Conservation (phyloP, 2,329 filamentous ascomycete genomes). For the Fusarium nurragi region DNA sequence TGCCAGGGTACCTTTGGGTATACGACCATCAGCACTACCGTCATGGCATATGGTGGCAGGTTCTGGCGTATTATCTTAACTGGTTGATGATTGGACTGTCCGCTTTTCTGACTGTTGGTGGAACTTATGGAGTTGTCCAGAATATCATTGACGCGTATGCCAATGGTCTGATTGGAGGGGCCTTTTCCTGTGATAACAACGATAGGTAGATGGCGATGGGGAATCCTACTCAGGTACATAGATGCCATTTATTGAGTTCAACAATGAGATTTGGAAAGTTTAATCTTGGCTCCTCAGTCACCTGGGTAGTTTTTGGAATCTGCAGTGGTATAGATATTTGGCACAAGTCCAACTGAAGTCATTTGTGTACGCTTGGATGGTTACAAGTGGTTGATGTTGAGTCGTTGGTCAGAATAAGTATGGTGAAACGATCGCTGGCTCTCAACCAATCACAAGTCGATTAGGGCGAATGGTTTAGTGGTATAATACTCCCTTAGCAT, state of each 20-base stretch:
- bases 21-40: conserved; percentile 25
- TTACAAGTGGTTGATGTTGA: background rate
- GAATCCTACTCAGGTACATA: too few relatives aligned
- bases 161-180: conserved; percentile 13
- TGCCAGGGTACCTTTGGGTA: conserved; percentile 43
- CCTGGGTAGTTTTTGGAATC: too few relatives aligned
- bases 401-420: too few relatives aligned
- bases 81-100: conserved; percentile 17
- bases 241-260: too few relatives aligned
- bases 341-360: too few relatives aligned
- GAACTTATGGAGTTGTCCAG: conserved; percentile 19
- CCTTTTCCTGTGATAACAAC: conserved; percentile 18
- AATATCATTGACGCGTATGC: conserved; percentile 24
- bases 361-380: background rate
- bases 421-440: too few relatives aligned
- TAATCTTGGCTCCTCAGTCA: too few relatives aligned
- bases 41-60: conserved; percentile 7
- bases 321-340: too few relatives aligned
- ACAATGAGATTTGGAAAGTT: too few relatives aligned
- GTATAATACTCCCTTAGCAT: conserved; percentile 23
- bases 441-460: conserved; percentile 5
- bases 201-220: background rate
- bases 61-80: conserved; percentile 13
- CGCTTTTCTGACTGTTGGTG: conserved; percentile 13
- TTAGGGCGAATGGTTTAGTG: conserved; percentile 15